These are phyloP conservation scores for Abelmoschus esculentus DNA, from an alignment of 345 rosid genomes.

Conservation along the genomic window DNA sequence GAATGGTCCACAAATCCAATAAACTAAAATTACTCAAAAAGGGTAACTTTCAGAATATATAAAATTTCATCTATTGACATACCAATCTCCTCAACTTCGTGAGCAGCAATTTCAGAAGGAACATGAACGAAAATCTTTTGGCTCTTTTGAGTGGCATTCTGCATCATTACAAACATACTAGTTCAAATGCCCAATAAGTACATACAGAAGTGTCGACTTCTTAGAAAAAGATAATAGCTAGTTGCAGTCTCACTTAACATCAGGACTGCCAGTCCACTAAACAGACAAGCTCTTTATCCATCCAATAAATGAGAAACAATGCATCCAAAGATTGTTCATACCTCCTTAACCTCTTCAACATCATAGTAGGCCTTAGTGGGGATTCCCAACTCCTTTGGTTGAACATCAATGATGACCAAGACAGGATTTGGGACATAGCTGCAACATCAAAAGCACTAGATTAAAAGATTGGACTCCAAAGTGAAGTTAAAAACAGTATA, in stretches of 20 bases:
- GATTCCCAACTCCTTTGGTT: slow-evolving; percentile 81
- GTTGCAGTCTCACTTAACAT: background rate
- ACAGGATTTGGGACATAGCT: slow-evolving; percentile 92
- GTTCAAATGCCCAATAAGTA: background rate
- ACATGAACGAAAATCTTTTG: slow-evolving; percentile 82
- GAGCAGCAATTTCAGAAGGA: slow-evolving; percentile 77
- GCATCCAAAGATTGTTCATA: slow-evolving; percentile 10
- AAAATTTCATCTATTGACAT: background rate
- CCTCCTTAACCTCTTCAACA: slow-evolving; percentile 82
- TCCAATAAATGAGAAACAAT: background rate
- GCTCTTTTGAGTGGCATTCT: slow-evolving; percentile 91
- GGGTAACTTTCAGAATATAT: background rate
- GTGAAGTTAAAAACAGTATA: background rate
- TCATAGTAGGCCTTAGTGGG: slow-evolving; percentile 84
- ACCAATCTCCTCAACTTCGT: slow-evolving; percentile 39
- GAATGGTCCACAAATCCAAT: background rate
- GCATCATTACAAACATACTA: slow-evolving; percentile 6
- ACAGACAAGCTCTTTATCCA: background rate
- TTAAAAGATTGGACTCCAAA: background rate
- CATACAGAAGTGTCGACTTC: background rate
- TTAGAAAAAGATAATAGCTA: background rate
- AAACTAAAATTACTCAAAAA: background rate
- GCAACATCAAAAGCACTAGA: slow-evolving; percentile 13
- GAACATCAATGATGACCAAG: slow-evolving; percentile 88
- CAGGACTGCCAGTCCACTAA: background rate